Evolutionary conservation across 495 filamentous ascomycete genomes (phyloP), one percentile per base, ranked within the genome.

Genomic region (Hyaloscypha bicolor): DNA sequence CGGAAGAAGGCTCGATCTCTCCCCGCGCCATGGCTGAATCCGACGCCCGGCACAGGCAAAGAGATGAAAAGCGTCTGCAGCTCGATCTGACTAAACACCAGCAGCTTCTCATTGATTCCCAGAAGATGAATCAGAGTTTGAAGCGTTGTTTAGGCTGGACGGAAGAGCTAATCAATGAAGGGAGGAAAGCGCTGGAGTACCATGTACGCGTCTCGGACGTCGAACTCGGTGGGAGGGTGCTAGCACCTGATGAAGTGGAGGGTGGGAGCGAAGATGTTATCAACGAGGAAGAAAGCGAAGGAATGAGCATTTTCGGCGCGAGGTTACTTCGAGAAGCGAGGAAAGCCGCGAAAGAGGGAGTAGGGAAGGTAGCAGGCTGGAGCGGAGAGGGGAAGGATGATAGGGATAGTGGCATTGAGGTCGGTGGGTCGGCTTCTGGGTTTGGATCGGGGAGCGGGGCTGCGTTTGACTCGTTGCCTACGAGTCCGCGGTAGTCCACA

Each of bases 71-170:
- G 73, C 83, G 90, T 21, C 81, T 97, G 29, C 83, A 88, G 63
- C 79, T 96, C 21, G 95, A 99, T 76, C 83, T 99, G 14, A 85
- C 89, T 6, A 93, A 92, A 73, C 95, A 99, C 73, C 92, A 93
- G 66, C 90, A 94, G 71, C 80, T 98, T 2, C 85, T 99, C 4
- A 78, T 91, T 29, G 93, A 97, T 75, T 93, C 90, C 64, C 92
- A 97, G 73, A 94, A 91, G 76, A 92, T 98, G 79, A 98, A 98
- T 75, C 91, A 95, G 71, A 94, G 91, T 72, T 81, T 99, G 4
- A 94, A 92, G 74, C 84, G 93, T 32, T 99, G 95, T 75, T 81
- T 96, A 29, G 85, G 85, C 29, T 91, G 91, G 84, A 93, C 93
- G 0, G 95, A 99, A 71, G 89, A 91, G 66, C 82, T 99, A 45